These are phyloP conservation scores for Tricholoma furcatifolium DNA, from an alignment of 768 basidiomycete genomes.

Conservation along the genomic window DNA sequence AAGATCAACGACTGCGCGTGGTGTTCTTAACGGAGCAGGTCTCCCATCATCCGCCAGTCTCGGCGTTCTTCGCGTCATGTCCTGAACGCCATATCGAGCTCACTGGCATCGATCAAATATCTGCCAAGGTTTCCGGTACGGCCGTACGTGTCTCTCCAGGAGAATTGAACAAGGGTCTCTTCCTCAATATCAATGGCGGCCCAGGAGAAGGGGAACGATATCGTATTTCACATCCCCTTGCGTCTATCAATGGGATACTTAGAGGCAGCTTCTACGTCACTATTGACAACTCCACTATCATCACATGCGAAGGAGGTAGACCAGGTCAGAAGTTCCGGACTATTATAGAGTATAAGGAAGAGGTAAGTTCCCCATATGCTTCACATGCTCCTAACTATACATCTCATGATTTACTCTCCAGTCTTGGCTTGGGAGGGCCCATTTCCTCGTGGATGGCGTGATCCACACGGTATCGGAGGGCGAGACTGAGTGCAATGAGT, in stretches of 20 bases:
- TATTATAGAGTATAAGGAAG: slow-evolving; percentile 94
- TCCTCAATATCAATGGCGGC: slow-evolving; percentile 72
- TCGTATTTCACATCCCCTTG: slow-evolving; percentile 87
- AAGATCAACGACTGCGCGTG: slow-evolving; percentile 44
- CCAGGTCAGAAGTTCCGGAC: slow-evolving; percentile 66
- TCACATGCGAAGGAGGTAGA: slow-evolving; percentile 76
- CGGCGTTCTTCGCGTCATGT: slow-evolving; percentile 77
- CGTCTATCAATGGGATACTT: slow-evolving; percentile 88
- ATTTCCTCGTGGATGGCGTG: slow-evolving; percentile 84
- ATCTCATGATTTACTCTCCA: slow-evolving; percentile 17
- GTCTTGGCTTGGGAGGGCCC: slow-evolving; percentile 91
- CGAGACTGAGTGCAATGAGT: slow-evolving; percentile 61
- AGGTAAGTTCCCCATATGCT: slow-evolving; percentile 48
- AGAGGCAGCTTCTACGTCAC: slow-evolving; percentile 92
- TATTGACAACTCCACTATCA: slow-evolving; percentile 72
- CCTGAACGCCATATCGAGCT: slow-evolving; percentile 72
- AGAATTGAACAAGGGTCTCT: slow-evolving; percentile 84
- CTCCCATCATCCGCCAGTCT: slow-evolving; percentile 96
- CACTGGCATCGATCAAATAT: slow-evolving; percentile 88
- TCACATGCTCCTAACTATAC: slow-evolving; percentile 2
- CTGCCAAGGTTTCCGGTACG: slow-evolving; percentile 89
- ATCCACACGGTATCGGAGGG: slow-evolving; percentile 78
- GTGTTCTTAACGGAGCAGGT: slow-evolving; percentile 90
- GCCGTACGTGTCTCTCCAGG: slow-evolving; percentile 83
- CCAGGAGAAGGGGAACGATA: slow-evolving; percentile 78